These are phyloP conservation scores for Salinomyces thailandicus DNA, from an alignment of 2,329 filamentous ascomycete species.

Conservation along the genomic window DNA sequence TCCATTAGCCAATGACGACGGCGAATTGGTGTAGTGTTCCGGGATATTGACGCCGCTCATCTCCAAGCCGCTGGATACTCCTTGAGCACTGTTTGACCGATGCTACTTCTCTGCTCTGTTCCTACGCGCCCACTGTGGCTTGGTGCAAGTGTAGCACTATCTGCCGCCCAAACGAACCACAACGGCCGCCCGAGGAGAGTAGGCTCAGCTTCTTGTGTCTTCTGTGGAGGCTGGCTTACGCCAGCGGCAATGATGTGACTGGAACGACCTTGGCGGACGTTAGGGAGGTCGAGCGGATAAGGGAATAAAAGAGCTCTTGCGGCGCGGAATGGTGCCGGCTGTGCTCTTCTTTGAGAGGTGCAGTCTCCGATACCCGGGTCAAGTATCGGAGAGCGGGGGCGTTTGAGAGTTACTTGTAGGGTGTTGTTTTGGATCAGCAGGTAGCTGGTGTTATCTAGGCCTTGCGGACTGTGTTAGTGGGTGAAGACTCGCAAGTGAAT, in stretches of 20 bases:
- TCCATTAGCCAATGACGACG: slow-evolving; percentile 57
- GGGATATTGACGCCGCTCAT: slow-evolving; percentile 81
- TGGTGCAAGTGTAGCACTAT: slow-evolving; percentile 65
- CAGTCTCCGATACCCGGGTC: slow-evolving; percentile 70
- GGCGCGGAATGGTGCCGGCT: slow-evolving; percentile 78
- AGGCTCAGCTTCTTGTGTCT: slow-evolving; percentile 64
- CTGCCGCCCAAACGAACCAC: slow-evolving; percentile 95
- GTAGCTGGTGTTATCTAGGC: slow-evolving; percentile 57
- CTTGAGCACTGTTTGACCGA: neutral
- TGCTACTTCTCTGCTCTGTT: slow-evolving; percentile 1
- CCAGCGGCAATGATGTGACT: slow-evolving; percentile 58
- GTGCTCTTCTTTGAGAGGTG: slow-evolving; percentile 48
- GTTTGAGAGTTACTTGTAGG: slow-evolving; percentile 44
- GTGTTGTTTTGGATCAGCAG: slow-evolving; percentile 20
- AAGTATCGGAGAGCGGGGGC: slow-evolving; percentile 45
- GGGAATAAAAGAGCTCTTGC: slow-evolving; percentile 70
- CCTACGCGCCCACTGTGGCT: too few relatives aligned
- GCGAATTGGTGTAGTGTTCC: slow-evolving; percentile 64
- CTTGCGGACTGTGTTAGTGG: slow-evolving; percentile 31
- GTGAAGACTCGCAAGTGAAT: slow-evolving; percentile 2
- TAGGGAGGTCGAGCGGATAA: slow-evolving; percentile 85
- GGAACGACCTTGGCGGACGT: slow-evolving; percentile 61
- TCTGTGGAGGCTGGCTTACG: slow-evolving; percentile 66
- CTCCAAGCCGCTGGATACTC: slow-evolving; percentile 35
- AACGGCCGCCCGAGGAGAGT: slow-evolving; percentile 84